These are phyloP conservation scores for Chlorophyllum brunneum DNA, from an alignment of 768 basidiomycete genomes.

Conservation along the genomic window DNA sequence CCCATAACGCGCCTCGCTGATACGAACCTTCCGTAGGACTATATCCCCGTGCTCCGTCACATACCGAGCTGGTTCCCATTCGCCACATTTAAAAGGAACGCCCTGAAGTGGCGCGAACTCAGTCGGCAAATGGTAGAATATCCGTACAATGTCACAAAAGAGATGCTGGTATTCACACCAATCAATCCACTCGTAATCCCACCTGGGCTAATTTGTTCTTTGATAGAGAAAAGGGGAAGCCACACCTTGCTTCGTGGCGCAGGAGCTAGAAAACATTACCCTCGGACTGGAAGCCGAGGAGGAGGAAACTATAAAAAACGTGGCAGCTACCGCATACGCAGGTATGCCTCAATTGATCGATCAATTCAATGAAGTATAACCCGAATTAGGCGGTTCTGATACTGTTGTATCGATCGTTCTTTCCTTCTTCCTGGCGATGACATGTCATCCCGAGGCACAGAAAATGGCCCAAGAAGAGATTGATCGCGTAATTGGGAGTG, in stretches of 20 bases:
- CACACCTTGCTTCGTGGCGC: slow-evolving; percentile 30
- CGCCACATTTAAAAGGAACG: slow-evolving; percentile 36
- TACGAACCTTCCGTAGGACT: slow-evolving; percentile 21
- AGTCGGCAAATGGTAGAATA: slow-evolving; percentile 32
- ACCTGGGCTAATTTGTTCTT: neutral
- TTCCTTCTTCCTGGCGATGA: slow-evolving; percentile 36
- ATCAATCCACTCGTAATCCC: neutral
- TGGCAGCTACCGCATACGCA: slow-evolving; percentile 39
- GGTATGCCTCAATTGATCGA: slow-evolving; percentile 23
- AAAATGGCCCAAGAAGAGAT: slow-evolving; percentile 33
- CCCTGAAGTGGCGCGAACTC: slow-evolving; percentile 29
- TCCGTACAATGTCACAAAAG: slow-evolving; percentile 36
- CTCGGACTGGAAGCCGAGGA: slow-evolving; percentile 22
- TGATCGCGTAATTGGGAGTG: slow-evolving; percentile 26
- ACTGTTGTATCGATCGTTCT: slow-evolving; percentile 34
- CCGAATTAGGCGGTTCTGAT: slow-evolving; percentile 26
- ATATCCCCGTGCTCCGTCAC: slow-evolving; percentile 33
- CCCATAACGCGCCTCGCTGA: neutral
- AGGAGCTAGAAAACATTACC: slow-evolving; percentile 29
- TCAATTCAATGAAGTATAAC: neutral
- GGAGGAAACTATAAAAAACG: slow-evolving; percentile 36
- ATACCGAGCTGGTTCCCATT: slow-evolving; percentile 40
- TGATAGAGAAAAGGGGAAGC: slow-evolving; percentile 27
- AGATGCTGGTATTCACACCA: slow-evolving; percentile 24
- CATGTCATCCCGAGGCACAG: slow-evolving; percentile 37